Evolutionary conservation across 305 asterid genomes (phyloP), one percentile per base, ranked within the genome.

Genomic region (Fraxinus ornus): DNA sequence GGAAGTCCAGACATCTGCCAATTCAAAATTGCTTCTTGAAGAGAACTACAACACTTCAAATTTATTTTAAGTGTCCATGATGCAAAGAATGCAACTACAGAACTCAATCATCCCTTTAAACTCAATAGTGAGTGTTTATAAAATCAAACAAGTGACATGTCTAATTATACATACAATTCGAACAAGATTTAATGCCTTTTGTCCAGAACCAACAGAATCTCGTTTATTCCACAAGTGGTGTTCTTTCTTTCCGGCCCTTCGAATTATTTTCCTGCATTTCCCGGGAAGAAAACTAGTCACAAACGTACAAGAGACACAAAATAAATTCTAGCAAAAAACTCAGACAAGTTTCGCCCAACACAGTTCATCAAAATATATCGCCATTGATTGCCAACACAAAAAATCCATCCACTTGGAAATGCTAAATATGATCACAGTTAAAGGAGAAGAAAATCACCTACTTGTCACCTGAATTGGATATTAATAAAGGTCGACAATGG

Each of bases 191-290:
- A 88, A 84, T 33, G 98, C 97, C 89, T 94, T 95, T 32, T 88
- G 93, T 83, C 99, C 99, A 4, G 98, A 94, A 86, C 91, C 88
- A 84, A 95, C 81, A 36, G 95, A 91, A 72, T 94, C 97, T 88
- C 95, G 91, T 89, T 89, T 94, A 70, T 85, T 79, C 99, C 99
- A 95, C 76, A 94, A 77, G 84, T 95, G 99, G 86, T 95, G 97
- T 76, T 95, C 95, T 85, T 88, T 90, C 88, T 88, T 92, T 57
- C 93, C 91, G 17, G 87, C 41, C 85, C 86, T 89, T 75, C 73
- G 84, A 39, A 84, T 55, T 75, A 76, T 36, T 84, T 86, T 88
- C 90, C 91, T 88, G 84, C 81, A 86, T 79, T 77, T 75, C 82
- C 87, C n/a, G 55, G 72, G 74, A 55, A 79, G 33, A 80, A 12